Base-by-base conservation (phyloP, 139 green algal species). In the Tetradesmus lagerheimii region DNA sequence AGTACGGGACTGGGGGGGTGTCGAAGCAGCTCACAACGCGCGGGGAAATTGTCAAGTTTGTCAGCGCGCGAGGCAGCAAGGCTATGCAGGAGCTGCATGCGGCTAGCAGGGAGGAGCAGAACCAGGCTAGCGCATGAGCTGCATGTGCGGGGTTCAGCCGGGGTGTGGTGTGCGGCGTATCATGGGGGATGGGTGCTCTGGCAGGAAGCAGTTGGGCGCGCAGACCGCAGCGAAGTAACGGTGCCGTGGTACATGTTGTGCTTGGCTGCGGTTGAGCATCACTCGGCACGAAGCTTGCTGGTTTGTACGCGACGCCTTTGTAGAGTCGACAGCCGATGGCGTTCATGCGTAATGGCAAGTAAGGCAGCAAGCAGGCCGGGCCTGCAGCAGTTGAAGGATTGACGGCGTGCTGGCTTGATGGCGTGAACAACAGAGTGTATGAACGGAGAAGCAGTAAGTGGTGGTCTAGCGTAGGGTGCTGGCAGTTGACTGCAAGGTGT, bases 1-100 rank as follows among this genome's bases (percentile, higher is more conserved):
- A 91, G 79, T 91, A 91, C 35, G 88, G 88, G 78, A 91, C 53
- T 39, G 88, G 88, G 27, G 88, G 88, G 16, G 88, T 91, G 27
- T 45, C 57, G 14, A 80, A 80, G 77, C 88, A 91, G 38, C 66
- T 91, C 45, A 66, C 66, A 25, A 57, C 62, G 34, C 62, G 88
- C 2, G 25, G 29, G 0, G 88, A 91, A 41, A 91, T 91, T 53
- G 80, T 91, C n/a, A 91, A 87, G 88, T 91, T 91, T 53, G 39
- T 91, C 29, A 81, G 35, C 4, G 79, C 88, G 35, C 88, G 88
- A 4, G 88, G 88, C 37, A 53, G 23, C 88, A 91, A 91, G 88
- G 88, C 88, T 6, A 25, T 91, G 57, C 12, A 11, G 1, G 88
- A 91, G 53, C 50, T 91, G 78, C 62, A 80, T n/a, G 57, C 82